phyloP scores from a whole-genome alignment of 768 basidiomycete genomes.

The Lentinus brumalis region DNA sequence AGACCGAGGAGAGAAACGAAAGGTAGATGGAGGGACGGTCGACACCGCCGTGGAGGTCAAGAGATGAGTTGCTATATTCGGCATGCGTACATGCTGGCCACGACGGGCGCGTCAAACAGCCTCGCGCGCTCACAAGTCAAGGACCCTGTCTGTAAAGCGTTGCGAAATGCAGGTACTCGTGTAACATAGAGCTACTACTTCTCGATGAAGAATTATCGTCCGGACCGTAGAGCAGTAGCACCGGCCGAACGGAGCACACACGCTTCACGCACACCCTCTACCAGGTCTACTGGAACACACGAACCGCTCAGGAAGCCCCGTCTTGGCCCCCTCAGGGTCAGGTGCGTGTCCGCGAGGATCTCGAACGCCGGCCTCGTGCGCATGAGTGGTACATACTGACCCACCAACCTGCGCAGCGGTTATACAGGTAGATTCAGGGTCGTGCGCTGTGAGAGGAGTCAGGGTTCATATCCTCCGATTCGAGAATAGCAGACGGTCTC shows the following conservation, averaged over 20 bases:
- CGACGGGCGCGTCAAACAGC: conserved; percentile 5
- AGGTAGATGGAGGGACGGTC: conserved; percentile 6
- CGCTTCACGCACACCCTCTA: background rate
- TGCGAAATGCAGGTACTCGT: too few species aligned
- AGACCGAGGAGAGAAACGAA: conserved; percentile 8
- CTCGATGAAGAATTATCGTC: too few species aligned
- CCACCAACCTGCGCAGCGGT: background rate
- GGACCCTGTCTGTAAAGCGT: too few species aligned
- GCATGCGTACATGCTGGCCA: conserved; percentile 14
- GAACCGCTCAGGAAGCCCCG: background rate
- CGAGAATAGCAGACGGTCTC: background rate
- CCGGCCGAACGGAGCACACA: background rate
- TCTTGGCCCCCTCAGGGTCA: background rate
- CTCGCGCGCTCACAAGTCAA: background rate
- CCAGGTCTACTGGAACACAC: background rate
- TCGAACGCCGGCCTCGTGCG: background rate
- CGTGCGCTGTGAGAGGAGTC: conserved; percentile 11
- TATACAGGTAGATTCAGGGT: conserved; percentile 23
- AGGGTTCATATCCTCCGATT: background rate
- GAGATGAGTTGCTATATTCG: conserved; percentile 22
- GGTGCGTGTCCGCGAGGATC: background rate
- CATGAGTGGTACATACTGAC: background rate
- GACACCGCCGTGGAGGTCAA: conserved; percentile 19
- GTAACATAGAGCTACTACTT: too few species aligned
- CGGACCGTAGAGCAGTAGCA: too few species aligned